Conservation (phyloP, 140 eudicot species). For the Oenanthe javanica region DNA sequence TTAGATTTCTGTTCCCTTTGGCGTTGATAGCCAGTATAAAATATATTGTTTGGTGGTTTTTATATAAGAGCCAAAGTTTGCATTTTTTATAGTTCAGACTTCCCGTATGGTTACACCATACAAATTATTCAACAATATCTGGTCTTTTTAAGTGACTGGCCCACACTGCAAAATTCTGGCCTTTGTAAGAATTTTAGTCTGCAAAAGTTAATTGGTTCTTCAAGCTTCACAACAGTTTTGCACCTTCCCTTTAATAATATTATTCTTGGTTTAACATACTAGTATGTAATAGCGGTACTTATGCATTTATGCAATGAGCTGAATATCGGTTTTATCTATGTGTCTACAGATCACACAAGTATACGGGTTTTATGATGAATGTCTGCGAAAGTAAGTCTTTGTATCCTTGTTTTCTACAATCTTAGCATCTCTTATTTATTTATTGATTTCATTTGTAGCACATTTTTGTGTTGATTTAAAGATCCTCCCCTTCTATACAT, state of each 20-base stretch:
- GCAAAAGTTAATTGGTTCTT: neutral
- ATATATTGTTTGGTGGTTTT: too few relatives aligned
- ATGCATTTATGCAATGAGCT: neutral
- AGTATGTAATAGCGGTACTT: neutral
- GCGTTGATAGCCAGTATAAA: neutral
- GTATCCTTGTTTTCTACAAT: neutral
- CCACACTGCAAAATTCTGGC: neutral
- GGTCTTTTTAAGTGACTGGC: neutral
- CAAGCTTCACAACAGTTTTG: slow-evolving; percentile 1
- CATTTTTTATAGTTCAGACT: neutral
- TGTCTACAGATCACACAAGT: slow-evolving; percentile 90
- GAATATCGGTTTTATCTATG: neutral
- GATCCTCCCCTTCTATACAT: neutral
- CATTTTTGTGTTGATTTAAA: neutral
- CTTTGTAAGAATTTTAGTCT: neutral
- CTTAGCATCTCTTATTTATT: neutral
- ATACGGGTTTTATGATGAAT: slow-evolving; percentile 94
- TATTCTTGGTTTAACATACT: neutral
- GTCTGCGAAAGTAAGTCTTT: slow-evolving; percentile 80
- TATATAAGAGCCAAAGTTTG: neutral
- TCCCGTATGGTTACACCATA: neutral
- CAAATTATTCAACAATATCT: neutral
- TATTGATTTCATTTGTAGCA: neutral
- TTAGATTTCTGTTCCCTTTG: neutral
- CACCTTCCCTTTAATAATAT: neutral